A percentile compares a stretch with the other conserved stretches of the same genome.
Conservation (phyloP, 345 rosid genomes). For the Salix arbutifolia region DNA sequence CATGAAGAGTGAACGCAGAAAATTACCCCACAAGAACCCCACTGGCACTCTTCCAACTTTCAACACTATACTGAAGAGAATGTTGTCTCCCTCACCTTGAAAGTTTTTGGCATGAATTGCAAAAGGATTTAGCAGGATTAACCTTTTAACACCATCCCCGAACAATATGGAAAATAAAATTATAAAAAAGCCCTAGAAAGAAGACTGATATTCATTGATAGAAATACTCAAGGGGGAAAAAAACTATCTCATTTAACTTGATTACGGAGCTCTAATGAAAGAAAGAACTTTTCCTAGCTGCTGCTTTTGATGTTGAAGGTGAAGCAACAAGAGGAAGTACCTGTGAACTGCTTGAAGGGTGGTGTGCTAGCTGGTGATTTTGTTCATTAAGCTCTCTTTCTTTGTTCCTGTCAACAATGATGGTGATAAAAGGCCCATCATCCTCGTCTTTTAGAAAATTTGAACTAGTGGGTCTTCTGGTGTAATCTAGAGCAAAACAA, state of each 20-base stretch:
- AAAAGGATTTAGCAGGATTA: constrained; percentile 16
- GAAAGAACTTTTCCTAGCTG: constrained; percentile 16
- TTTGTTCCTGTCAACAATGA: constrained; percentile 43
- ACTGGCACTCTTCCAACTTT: constrained; percentile 27
- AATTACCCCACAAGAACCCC: constrained; percentile 36
- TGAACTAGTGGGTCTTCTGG: constrained; percentile 15
- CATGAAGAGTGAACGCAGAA: constrained; percentile 39
- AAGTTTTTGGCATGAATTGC: constrained; percentile 6
- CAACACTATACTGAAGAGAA: constrained; percentile 19
- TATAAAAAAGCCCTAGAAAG: background rate
- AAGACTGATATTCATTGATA: background rate
- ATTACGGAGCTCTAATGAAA: constrained; percentile 18
- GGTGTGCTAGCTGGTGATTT: constrained; percentile 16
- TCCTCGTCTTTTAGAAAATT: constrained; percentile 39
- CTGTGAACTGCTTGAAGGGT: constrained; percentile 37
- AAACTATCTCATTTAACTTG: background rate
- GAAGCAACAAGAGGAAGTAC: constrained; percentile 36
- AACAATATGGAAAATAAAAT: background rate
- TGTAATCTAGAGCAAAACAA: constrained; percentile 18
- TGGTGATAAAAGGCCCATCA: constrained; percentile 50
- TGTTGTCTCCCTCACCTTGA: constrained; percentile 18
- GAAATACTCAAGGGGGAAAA: background rate
- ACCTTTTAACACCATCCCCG: constrained; percentile 7
- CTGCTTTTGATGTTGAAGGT: constrained; percentile 36
- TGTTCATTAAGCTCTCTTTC: constrained; percentile 28